Percentiles rank a stretch among this genome's conserved stretches.
Conservation (phyloP, 2,329 filamentous ascomycete genomes). For the Fusarium sp. region DNA sequence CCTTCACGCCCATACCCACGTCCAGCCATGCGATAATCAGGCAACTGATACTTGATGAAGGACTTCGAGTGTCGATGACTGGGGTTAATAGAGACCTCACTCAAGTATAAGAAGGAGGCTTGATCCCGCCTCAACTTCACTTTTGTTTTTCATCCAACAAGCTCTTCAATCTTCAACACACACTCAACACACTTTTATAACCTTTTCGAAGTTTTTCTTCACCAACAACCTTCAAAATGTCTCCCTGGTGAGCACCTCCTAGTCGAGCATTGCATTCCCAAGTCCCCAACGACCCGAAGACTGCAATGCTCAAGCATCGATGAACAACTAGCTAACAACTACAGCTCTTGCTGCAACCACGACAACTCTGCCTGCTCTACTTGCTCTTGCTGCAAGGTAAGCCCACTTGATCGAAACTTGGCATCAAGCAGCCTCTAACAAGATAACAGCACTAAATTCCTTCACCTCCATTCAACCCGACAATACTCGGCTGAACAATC, state of each 20-base stretch:
- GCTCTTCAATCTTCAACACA: conserved; percentile 35
- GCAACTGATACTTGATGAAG: conserved; percentile 29
- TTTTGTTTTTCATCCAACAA: conserved; percentile 44
- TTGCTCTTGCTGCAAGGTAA: conserved; percentile 47
- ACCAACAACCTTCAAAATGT: conserved; percentile 45
- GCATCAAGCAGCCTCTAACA: conserved; percentile 13
- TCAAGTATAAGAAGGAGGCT: conserved; percentile 43
- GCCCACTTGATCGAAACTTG: neutral
- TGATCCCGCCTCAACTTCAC: conserved; percentile 28
- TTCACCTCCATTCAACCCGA: conserved; percentile 26
- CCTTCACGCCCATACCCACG: conserved; percentile 32
- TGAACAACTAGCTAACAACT: conserved; percentile 4
- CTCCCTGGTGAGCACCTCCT: conserved; percentile 45
- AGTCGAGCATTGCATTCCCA: neutral
- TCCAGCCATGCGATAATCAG: conserved; percentile 40
- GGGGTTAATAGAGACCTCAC: conserved; percentile 22
- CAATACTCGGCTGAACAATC: conserved; percentile 21
- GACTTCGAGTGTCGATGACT: conserved; percentile 7
- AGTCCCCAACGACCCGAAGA: neutral
- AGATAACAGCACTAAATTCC: conserved; percentile 44
- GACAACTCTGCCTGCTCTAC: conserved; percentile 32
- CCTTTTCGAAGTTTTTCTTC: conserved; percentile 43
- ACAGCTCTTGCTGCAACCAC: conserved; percentile 44
- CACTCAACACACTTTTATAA: conserved; percentile 34
- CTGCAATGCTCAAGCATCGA: neutral